Conservation (phyloP, 163 green algal genomes). For the Volvox carteri region DNA sequence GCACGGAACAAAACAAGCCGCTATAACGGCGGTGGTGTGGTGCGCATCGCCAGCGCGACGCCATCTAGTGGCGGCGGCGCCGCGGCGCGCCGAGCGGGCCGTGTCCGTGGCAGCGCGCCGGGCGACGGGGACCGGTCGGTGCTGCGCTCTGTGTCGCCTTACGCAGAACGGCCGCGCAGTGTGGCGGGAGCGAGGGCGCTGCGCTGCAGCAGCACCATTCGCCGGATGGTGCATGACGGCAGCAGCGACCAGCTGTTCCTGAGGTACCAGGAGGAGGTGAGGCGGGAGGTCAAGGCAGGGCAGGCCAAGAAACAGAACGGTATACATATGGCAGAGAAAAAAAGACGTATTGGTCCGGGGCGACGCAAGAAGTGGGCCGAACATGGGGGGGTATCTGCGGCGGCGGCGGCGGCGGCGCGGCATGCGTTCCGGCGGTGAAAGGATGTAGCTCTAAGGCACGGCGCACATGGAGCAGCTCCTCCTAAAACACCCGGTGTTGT, state of each 20-base stretch:
- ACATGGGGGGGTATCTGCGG: too few relatives aligned
- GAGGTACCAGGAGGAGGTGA: slow-evolving; percentile 32
- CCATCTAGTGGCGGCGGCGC: background rate
- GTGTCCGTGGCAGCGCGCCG: background rate
- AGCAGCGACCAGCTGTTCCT: slow-evolving; percentile 12
- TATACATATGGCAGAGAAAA: too few relatives aligned
- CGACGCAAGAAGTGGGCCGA: too few relatives aligned
- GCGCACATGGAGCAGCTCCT: too few relatives aligned
- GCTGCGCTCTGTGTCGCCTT: background rate
- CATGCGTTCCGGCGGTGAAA: too few relatives aligned
- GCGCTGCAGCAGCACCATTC: slow-evolving; percentile 6
- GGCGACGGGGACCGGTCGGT: background rate
- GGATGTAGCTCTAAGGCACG: too few relatives aligned
- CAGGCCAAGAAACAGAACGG: background rate
- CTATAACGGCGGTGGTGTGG: background rate
- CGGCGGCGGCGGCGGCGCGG: too few relatives aligned
- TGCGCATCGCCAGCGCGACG: slow-evolving; percentile 2
- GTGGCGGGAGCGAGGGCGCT: background rate
- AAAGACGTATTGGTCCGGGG: too few relatives aligned
- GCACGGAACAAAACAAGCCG: background rate
- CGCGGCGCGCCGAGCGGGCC: background rate
- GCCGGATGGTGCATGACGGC: background rate
- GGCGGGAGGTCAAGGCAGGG: background rate
- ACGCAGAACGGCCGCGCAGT: background rate
- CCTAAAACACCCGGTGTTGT: too few relatives aligned